A percentile compares a stretch with the other conserved stretches of the same genome.
These are phyloP conservation scores for Hanseniaspora vineae DNA, from an alignment of 805 yeast species.

Conservation along the genomic window DNA sequence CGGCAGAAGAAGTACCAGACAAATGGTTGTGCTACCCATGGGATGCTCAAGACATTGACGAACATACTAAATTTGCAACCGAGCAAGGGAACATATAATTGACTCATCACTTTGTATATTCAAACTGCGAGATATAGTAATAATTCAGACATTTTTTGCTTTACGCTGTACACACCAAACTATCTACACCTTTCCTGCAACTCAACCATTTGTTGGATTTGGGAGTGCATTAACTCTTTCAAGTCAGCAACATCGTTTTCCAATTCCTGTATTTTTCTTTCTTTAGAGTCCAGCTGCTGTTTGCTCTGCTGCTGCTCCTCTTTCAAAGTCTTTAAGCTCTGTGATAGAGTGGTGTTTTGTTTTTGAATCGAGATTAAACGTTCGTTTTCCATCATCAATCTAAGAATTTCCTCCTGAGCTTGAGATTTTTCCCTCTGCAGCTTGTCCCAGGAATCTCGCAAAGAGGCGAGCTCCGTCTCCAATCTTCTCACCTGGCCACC, in stretches of 20 bases:
- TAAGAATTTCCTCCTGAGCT: slow-evolving; percentile 56
- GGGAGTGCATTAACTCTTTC: slow-evolving; percentile 70
- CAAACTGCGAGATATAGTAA: too few relatives aligned
- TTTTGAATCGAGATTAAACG: slow-evolving; percentile 24
- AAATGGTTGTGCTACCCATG: slow-evolving; percentile 85
- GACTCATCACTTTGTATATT: not conserved
- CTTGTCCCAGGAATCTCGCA: slow-evolving; percentile 48
- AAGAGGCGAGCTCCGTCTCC: slow-evolving; percentile 60
- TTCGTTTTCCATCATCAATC: slow-evolving; percentile 43
- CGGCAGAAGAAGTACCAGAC: slow-evolving; percentile 66
- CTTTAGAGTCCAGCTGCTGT: slow-evolving; percentile 74
- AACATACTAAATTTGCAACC: slow-evolving; percentile 52
- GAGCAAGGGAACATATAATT: slow-evolving; percentile 48
- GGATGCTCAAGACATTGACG: slow-evolving; percentile 75
- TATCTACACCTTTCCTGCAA: slow-evolving; percentile 29
- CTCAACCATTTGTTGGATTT: slow-evolving; percentile 76
- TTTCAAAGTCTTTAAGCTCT: slow-evolving; percentile 26
- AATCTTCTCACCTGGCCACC: slow-evolving; percentile 65
- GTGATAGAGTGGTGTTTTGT: slow-evolving; percentile 23
- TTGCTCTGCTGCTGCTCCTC: slow-evolving; percentile 38
- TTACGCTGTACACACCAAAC: not conserved
- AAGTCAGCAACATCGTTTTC: slow-evolving; percentile 80
- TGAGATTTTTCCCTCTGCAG: slow-evolving; percentile 45
- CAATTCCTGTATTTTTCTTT: slow-evolving; percentile 75
- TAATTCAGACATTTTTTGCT: too few relatives aligned